These are phyloP conservation scores for Linnemannia elongata DNA, from an alignment of 192 early-diverging fungal species.

Conservation along the genomic window DNA sequence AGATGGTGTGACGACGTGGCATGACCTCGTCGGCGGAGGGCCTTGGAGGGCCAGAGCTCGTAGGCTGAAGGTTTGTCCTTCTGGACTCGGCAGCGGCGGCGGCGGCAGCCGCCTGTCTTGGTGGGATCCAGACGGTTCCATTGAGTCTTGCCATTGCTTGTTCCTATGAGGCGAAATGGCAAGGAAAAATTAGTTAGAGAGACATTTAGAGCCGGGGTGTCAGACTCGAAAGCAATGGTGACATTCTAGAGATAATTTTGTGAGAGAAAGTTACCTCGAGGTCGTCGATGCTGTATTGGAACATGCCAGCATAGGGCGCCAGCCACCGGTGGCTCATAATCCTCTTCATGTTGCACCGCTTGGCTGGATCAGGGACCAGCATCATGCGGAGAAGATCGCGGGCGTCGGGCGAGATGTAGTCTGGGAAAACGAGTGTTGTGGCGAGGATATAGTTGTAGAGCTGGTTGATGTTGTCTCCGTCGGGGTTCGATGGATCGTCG, in stretches of 20 bases:
- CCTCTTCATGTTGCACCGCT: slow-evolving; percentile 80
- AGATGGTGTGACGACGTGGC: slow-evolving; percentile 53
- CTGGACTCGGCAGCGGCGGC: slow-evolving; percentile 20
- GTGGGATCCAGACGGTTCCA: slow-evolving; percentile 43
- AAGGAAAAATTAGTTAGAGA: not conserved
- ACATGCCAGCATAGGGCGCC: slow-evolving; percentile 61
- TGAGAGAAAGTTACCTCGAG: slow-evolving; percentile 30
- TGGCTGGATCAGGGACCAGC: slow-evolving; percentile 90
- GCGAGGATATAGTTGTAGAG: slow-evolving; percentile 89
- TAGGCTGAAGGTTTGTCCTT: not conserved
- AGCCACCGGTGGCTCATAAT: slow-evolving; percentile 85
- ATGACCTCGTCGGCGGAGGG: slow-evolving; percentile 52
- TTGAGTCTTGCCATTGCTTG: slow-evolving; percentile 53
- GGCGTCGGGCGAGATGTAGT: slow-evolving; percentile 83
- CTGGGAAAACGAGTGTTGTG: slow-evolving; percentile 86
- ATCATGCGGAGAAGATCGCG: slow-evolving; percentile 90
- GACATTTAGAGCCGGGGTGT: not conserved
- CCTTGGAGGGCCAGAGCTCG: slow-evolving; percentile 40
- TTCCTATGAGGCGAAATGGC: not conserved
- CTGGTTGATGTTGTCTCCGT: slow-evolving; percentile 90
- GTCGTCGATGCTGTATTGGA: slow-evolving; percentile 60
- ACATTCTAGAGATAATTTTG: not conserved
- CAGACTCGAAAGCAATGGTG: not conserved
- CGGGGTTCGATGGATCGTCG: slow-evolving; percentile 91
- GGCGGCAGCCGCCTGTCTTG: slow-evolving; percentile 22